These are phyloP conservation scores for Podospora didyma DNA, from an alignment of 495 filamentous ascomycete species.

Conservation along the genomic window DNA sequence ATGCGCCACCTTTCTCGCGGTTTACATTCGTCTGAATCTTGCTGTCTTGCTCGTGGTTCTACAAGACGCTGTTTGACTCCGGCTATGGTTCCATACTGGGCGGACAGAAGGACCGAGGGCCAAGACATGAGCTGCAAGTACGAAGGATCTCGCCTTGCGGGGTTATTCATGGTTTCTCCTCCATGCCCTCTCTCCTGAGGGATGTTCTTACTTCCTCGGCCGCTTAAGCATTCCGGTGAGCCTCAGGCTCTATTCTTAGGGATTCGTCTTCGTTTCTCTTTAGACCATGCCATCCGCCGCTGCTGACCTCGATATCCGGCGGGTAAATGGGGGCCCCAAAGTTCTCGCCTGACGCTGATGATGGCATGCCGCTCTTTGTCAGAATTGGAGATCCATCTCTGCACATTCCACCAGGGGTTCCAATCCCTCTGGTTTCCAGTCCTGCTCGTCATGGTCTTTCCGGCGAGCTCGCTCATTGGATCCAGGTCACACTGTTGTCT, in stretches of 20 bases:
- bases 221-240: not conserved
- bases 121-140: not conserved
- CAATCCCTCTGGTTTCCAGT: constrained; percentile 5
- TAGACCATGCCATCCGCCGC: constrained; percentile 5
- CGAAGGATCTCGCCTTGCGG: not conserved
- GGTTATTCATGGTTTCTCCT: not conserved
- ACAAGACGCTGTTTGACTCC: constrained; percentile 1
- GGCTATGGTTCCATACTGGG: not conserved
- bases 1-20: not conserved
- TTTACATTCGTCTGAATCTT: not conserved
- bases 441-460: not conserved
- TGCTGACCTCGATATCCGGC: constrained; percentile 14
- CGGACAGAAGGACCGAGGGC: not conserved
- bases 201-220: not conserved
- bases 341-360: not conserved
- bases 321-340: constrained; percentile 15
- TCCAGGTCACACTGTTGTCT: not conserved
- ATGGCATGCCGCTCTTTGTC: constrained; percentile 5
- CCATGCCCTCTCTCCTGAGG: not conserved
- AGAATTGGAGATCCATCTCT: not conserved
- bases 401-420: constrained; percentile 7
- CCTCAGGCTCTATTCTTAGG: constrained; percentile 19
- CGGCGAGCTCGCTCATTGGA: constrained; percentile 5
- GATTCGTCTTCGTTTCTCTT: not conserved
- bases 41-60: constrained; percentile 7